Evolutionary conservation across 139 green algal species (phyloP).

Genomic region (Deuterostichococcus epilithicus): DNA sequence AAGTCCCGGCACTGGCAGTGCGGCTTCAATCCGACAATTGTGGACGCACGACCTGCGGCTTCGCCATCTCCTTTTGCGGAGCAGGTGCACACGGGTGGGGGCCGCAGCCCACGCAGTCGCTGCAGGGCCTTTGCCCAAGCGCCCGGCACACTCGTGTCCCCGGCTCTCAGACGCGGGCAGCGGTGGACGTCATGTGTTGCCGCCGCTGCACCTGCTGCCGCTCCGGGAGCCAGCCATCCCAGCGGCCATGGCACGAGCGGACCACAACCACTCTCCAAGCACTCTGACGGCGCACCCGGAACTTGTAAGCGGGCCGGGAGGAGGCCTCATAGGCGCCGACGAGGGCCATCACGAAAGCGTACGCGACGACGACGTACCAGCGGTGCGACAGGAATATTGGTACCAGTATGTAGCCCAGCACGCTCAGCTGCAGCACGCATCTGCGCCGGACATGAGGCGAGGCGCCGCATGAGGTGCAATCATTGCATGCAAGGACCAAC

Average conservation of each 20-base stretch:
- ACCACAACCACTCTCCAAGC: too few relatives aligned
- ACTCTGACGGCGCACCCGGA: slow-evolving; percentile 43
- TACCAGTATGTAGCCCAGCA: slow-evolving; percentile 73
- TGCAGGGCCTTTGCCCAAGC: too few relatives aligned
- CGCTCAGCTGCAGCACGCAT: slow-evolving; percentile 51
- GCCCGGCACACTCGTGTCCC: neutral
- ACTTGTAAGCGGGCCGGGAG: slow-evolving; percentile 49
- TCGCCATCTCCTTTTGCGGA: neutral
- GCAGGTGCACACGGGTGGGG: too few relatives aligned
- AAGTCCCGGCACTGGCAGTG: neutral
- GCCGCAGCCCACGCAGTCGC: too few relatives aligned
- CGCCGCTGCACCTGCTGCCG: slow-evolving; percentile 11
- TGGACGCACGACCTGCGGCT: neutral
- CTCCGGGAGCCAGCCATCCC: too few relatives aligned
- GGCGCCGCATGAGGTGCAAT: neutral
- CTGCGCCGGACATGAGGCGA: slow-evolving; percentile 10
- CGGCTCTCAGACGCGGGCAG: too few relatives aligned
- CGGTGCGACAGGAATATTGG: slow-evolving; percentile 64
- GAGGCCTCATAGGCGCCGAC: slow-evolving; percentile 66
- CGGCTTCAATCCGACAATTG: too few relatives aligned
- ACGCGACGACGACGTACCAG: slow-evolving; percentile 64
- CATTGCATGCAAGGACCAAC: neutral
- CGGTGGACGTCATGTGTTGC: too few relatives aligned
- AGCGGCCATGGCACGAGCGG: too few relatives aligned
- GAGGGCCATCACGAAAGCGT: slow-evolving; percentile 64